These are phyloP conservation scores for Cucumis melo DNA, from an alignment of 306 rosid species.

Conservation along the genomic window DNA sequence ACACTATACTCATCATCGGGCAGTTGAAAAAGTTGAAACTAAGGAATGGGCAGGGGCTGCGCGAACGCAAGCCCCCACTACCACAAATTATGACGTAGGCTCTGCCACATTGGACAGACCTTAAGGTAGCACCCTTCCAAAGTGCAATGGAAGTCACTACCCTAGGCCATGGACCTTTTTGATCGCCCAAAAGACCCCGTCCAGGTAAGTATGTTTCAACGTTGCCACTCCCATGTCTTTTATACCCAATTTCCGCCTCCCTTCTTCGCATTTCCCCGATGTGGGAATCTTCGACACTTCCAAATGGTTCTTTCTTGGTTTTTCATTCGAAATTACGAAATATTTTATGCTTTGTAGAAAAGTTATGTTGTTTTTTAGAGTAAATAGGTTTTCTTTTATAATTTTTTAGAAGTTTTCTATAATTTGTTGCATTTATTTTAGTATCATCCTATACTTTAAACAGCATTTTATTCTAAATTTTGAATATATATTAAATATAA, in stretches of 20 bases:
- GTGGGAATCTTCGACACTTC: not conserved
- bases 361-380: too few species aligned
- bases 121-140: conserved; percentile 14
- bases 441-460: too few species aligned
- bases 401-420: too few species aligned
- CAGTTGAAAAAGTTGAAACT: too few species aligned
- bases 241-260: not conserved
- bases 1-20: too few species aligned
- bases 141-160: not conserved
- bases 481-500: too few species aligned
- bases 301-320: too few species aligned
- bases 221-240: not conserved
- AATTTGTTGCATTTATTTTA: too few species aligned
- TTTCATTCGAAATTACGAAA: too few species aligned
- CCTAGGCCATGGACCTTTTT: not conserved
- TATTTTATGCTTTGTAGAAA: too few species aligned
- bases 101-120: conserved; percentile 30
- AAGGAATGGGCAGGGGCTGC: conserved; percentile 20
- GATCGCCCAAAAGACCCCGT: not conserved
- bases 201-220: not conserved
- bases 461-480: too few species aligned
- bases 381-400: too few species aligned
- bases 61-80: conserved; percentile 45
- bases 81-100: conserved; percentile 47
- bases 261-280: not conserved